Evolutionary conservation across 148 eudicot genomes (phyloP), one percentile per base, ranked within the genome.

Genomic region (Camellia sinensis): DNA sequence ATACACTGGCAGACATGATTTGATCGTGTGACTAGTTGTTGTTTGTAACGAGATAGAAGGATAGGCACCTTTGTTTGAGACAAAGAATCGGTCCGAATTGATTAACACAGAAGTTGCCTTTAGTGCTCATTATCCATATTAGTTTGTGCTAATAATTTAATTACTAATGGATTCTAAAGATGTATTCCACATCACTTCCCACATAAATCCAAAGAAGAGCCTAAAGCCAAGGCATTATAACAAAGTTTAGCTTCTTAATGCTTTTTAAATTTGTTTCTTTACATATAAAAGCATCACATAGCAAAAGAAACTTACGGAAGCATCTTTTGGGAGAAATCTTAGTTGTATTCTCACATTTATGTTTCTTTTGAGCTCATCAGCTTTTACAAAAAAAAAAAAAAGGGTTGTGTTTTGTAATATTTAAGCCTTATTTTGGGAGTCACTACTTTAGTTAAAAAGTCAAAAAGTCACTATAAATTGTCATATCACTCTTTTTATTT

Each of bases 101-200:
- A 60, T 17, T 60, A 60, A 14, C 18, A 60, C 63, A 6, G 19
- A 3, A 60, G 63, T 5, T 2, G 64, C 64, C 64, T 3, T 60
- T n/a, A 60, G 64, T 15, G 21, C 18, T 60, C 3, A n/a, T n/a
- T 60, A 21, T 60, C 21, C 64, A 60, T 60, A 15, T 15, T n/a
- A 60, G 64, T 60, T 7, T 65, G 15, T 65, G 40, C 13, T 21
- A 7, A 21, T 22, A n/a, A 4, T 63, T 63, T 68, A 68, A 43
- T 68, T 15, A 40, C 50, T 41, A 68, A 43, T 41, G 72, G 72
- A 8, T 68, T 14, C 50, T 68, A 41, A 37, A 29, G 50, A 41
- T 44, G 3, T 68, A 19, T 68, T 11, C 68, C 48, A 15, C n/a
- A 68, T 68, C 72, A 68, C 72, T 68, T 40, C 72, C 52, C 72